Evolutionary conservation across 1,284 basidiomycete species (phyloP), one percentile per base, ranked within the genome.

Genomic region (Afroboletus lepidellus): DNA sequence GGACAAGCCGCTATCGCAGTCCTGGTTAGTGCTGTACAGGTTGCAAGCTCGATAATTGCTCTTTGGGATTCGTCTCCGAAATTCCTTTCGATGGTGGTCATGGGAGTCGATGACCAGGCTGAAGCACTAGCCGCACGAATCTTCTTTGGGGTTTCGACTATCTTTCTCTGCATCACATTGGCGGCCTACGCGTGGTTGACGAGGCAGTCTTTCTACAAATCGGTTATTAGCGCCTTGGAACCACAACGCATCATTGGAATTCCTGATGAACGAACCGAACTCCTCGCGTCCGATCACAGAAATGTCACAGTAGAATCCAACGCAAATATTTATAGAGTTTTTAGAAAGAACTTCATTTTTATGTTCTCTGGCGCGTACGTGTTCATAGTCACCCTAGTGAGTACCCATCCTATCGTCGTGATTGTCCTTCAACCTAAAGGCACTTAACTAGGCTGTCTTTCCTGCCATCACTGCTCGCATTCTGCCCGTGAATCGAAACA

Each of bases 341-440:
- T 48, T 15, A 25, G 12, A 16, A 15, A 33, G 15, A 48, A 48
- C 30, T 9, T 21, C n/a, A 43, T 24, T 44, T 48, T 48, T 30
- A 43, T 48, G 38, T 20, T 48, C 39, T 48, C 47, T 21, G 9
- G 42, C 11, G n/a, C 30, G 2, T 48, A 48, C 16, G 47, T 48
- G 7, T 48, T 42, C 13, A 8, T n/a, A 13, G 47, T 48, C 24
- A 48, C 27, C 20, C 5, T 41, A 2, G 47, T 43, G 8, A 43
- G 47, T 44, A 3, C 8, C 6, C 8, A 32, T 30, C 18, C 25
- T 13, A 11, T 20, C 9, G 2, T 8, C 8, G n/a, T 48, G 15
- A 15, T 30, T 8, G 23, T 21, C 32, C 38, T 20, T 3, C 16
- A 15, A 25, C 30, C 33, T n/a, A 46, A 20, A 23, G 3, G 18